Conservation (phyloP, 768 basidiomycete genomes). For the Boletus subparvulus region DNA sequence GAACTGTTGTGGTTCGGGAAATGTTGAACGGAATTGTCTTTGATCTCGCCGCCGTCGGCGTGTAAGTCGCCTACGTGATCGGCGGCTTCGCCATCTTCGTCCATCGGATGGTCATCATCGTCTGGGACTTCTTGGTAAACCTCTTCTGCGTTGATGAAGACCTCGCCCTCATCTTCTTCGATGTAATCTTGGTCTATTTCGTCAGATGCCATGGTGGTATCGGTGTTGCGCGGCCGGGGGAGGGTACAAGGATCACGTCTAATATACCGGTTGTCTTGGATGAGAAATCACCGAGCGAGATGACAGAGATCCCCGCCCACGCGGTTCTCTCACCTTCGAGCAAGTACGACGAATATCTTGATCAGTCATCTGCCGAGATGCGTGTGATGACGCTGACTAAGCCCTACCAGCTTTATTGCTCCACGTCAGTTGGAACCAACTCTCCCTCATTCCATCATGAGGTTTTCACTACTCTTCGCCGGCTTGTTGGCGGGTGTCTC, state of each 20-base stretch:
- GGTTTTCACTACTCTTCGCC: conserved; percentile 55
- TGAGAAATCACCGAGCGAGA: conserved; percentile 28
- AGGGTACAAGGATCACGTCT: background rate
- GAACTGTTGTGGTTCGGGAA: conserved; percentile 71
- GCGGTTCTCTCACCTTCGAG: background rate
- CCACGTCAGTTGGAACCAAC: conserved; percentile 27
- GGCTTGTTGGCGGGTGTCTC: conserved; percentile 52
- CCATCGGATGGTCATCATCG: conserved; percentile 70
- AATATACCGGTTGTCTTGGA: conserved; percentile 1
- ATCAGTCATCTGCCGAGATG: no score
- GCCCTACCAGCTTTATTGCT: conserved; percentile 4
- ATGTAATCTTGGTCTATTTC: conserved; percentile 39
- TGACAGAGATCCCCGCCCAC: background rate
- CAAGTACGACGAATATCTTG: no score
- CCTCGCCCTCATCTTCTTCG: conserved; percentile 48
- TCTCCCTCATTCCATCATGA: conserved; percentile 47
- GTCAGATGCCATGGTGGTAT: conserved; percentile 27
- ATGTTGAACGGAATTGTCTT: conserved; percentile 67
- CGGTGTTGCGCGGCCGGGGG: background rate
- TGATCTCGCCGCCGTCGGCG: conserved; percentile 39
- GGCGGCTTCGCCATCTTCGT: conserved; percentile 60
- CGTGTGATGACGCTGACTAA: conserved; percentile 21
- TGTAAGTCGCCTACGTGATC: conserved; percentile 47
- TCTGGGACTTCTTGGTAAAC: conserved; percentile 63
- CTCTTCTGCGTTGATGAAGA: conserved; percentile 67